Conservation (phyloP, 2,329 filamentous ascomycete genomes). For the Emmonsiellopsis sp. region DNA sequence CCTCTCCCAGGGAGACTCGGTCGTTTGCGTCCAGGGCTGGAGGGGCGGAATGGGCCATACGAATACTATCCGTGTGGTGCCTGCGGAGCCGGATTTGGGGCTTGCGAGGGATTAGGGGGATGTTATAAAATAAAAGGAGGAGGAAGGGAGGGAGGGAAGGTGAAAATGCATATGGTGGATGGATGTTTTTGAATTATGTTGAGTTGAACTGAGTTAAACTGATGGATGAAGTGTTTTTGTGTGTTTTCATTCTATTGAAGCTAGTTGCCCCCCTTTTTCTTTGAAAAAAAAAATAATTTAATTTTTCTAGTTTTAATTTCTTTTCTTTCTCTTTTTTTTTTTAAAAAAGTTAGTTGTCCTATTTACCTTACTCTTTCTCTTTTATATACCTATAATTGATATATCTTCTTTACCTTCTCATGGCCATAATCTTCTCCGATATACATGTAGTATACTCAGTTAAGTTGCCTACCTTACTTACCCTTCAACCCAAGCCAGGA, state of each 20-base stretch:
- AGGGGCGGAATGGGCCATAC: constrained; percentile 59
- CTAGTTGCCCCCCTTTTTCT: no score
- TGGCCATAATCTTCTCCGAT: no score
- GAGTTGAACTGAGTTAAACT: no score
- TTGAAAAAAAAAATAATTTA: no score
- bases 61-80: constrained; percentile 50
- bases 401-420: no score
- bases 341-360: background rate
- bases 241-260: no score
- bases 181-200: no score
- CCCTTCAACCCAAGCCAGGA: no score
- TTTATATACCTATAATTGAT: no score
- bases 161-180: background rate
- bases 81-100: constrained; percentile 37
- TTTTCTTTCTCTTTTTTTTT: background rate
- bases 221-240: no score
- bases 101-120: constrained; percentile 18
- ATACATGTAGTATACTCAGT: no score
- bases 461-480: no score
- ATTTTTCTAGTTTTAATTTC: background rate
- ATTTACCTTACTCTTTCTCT: constrained; percentile 2
- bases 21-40: constrained; percentile 60
- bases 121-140: background rate
- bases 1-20: constrained; percentile 65
- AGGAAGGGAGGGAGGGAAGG: background rate